Evolutionary conservation across 116 monocot genomes (phyloP).

Genomic region (Zostera marina): DNA sequence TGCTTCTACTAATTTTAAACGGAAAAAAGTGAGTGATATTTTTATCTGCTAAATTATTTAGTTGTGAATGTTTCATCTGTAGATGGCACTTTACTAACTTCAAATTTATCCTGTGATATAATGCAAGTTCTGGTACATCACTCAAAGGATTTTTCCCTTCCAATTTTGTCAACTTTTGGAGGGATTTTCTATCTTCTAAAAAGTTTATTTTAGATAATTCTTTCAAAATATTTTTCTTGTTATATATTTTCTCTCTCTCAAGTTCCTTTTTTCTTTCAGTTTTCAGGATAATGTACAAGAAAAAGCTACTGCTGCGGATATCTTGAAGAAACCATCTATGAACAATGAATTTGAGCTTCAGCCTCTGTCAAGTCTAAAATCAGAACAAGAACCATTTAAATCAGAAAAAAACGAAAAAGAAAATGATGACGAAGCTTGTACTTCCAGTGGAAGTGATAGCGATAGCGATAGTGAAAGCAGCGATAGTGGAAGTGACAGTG

Average conservation of each 20-base stretch:
- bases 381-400: slow-evolving; percentile 29
- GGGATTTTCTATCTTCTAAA: too few relatives aligned
- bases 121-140: too few relatives aligned
- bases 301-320: slow-evolving; percentile 11
- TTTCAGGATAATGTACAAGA: slow-evolving; percentile 31
- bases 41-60: not conserved
- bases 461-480: slow-evolving; percentile 75
- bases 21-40: not conserved
- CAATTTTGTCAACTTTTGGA: too few relatives aligned
- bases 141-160: too few relatives aligned
- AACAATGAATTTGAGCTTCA: slow-evolving; percentile 28
- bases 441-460: slow-evolving; percentile 71
- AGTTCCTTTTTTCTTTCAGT: slow-evolving; percentile 11
- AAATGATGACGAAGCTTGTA: slow-evolving; percentile 23
- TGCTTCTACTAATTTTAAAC: not conserved
- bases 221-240: not conserved
- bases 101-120: not conserved
- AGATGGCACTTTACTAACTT: not conserved
- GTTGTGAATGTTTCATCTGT: too few relatives aligned
- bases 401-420: slow-evolving; percentile 37
- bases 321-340: slow-evolving; percentile 12
- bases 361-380: slow-evolving; percentile 4
- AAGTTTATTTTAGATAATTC: too few relatives aligned
- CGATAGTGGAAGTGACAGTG: slow-evolving; percentile 77
- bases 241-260: not conserved